These are phyloP conservation scores for Patellaria atrata DNA, from an alignment of 495 filamentous ascomycete species.

Conservation along the genomic window DNA sequence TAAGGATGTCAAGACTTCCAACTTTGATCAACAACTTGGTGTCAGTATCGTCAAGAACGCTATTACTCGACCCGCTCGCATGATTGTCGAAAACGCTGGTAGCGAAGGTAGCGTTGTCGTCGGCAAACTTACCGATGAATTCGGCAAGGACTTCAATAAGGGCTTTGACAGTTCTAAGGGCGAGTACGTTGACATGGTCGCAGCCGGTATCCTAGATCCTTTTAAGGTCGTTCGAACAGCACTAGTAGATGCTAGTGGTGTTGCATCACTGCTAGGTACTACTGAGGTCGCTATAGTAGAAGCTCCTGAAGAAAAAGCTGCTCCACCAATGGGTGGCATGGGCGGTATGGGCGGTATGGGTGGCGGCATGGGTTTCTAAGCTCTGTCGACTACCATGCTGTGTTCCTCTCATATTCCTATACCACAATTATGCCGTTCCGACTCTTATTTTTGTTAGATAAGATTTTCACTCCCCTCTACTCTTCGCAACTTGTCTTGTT, in stretches of 20 bases:
- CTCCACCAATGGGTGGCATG: constrained; percentile 31
- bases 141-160: constrained; percentile 86
- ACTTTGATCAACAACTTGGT: constrained; percentile 99
- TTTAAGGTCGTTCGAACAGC: constrained; percentile 98
- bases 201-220: constrained; percentile 90
- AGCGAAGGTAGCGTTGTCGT: constrained; percentile 91
- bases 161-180: constrained; percentile 92
- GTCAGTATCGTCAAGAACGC: constrained; percentile 93
- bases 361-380: constrained; percentile 20
- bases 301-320: constrained; percentile 80
- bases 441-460: too few relatives aligned
- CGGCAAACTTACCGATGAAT: constrained; percentile 96
- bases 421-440: too few relatives aligned
- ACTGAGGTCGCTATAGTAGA: constrained; percentile 97
- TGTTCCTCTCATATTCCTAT: constrained; percentile 9
- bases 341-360: constrained; percentile 47
- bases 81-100: constrained; percentile 95
- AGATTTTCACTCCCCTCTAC: too few relatives aligned
- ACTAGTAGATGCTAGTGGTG: constrained; percentile 86
- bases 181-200: constrained; percentile 98
- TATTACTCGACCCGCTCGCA: constrained; percentile 86
- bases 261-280: constrained; percentile 91
- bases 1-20: constrained; percentile 62
- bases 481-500: too few relatives aligned
- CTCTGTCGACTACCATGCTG: too few relatives aligned